phyloP scores from a whole-genome alignment of 805 yeast species.

The Vanderwaltozyma polyspora region DNA sequence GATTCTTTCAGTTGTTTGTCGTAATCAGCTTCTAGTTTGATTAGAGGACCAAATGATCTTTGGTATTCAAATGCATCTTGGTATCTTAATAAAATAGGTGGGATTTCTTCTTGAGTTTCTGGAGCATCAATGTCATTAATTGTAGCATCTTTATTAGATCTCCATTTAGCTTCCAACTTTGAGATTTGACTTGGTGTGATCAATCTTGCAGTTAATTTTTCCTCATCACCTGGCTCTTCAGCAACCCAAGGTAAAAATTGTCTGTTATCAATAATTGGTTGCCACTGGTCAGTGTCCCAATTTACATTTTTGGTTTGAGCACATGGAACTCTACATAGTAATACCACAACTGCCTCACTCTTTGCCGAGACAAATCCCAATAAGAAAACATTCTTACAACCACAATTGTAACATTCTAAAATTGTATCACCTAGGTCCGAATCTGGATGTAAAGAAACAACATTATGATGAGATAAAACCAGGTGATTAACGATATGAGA shows the following conservation, averaged over 20 bases:
- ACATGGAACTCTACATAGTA: slow-evolving; percentile 82
- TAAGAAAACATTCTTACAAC: slow-evolving; percentile 64
- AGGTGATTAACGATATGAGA: slow-evolving; percentile 83
- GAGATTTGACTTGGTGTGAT: slow-evolving; percentile 55
- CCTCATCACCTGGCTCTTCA: slow-evolving; percentile 54
- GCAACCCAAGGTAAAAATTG: slow-evolving; percentile 78
- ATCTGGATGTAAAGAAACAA: slow-evolving; percentile 63
- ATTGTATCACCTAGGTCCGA: slow-evolving; percentile 80
- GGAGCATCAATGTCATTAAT: slow-evolving; percentile 50
- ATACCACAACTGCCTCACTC: slow-evolving; percentile 74
- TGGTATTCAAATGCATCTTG: slow-evolving; percentile 79
- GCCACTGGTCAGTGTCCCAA: slow-evolving; percentile 89
- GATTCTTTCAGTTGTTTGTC: slow-evolving; percentile 67
- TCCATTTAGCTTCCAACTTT: slow-evolving; percentile 73
- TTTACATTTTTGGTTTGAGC: slow-evolving; percentile 61
- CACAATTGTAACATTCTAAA: slow-evolving; percentile 86
- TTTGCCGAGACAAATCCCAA: slow-evolving; percentile 84
- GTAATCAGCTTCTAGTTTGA: slow-evolving; percentile 70
- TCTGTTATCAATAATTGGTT: slow-evolving; percentile 69
- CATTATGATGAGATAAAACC: slow-evolving; percentile 68
- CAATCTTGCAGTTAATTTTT: slow-evolving; percentile 41
- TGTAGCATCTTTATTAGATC: slow-evolving; percentile 57
- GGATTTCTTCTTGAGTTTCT: slow-evolving; percentile 45
- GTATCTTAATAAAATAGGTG: slow-evolving; percentile 67
- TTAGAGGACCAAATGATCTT: slow-evolving; percentile 71